Conservation (phyloP, 768 basidiomycete species). For the Tylopilus felleus region DNA sequence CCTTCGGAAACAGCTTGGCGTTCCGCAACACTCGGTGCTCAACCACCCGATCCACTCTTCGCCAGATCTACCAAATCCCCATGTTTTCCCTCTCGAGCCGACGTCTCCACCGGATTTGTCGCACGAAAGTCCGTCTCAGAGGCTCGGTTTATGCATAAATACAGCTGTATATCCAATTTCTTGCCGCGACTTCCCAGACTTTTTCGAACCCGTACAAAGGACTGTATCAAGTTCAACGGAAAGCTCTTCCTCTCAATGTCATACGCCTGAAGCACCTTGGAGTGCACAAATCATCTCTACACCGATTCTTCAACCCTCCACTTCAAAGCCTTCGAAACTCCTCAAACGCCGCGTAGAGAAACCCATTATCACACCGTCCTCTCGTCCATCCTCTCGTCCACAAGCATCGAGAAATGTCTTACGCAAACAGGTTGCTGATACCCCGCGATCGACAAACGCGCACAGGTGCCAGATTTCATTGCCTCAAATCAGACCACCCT, state of each 20-base stretch:
- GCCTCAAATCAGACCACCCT: conserved; percentile 23
- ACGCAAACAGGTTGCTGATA: conserved; percentile 4
- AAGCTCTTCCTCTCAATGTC: neutral
- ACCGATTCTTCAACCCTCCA: neutral
- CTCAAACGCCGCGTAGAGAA: conserved; percentile 4
- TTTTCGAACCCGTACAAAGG: neutral
- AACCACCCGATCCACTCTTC: conserved; percentile 18
- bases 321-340: conserved; percentile 2
- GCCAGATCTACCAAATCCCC: conserved; percentile 25
- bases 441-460: neutral
- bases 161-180: conserved; percentile 1
- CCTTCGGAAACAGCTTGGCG: conserved; percentile 28
- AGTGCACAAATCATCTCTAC: neutral
- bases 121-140: neutral
- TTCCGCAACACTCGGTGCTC: conserved; percentile 30
- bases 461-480: conserved; percentile 8
- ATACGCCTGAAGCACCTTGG: neutral
- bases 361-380: neutral
- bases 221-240: neutral
- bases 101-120: neutral
- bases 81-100: conserved; percentile 2
- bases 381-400: neutral
- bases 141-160: conserved; percentile 1
- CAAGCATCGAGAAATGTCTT: neutral
- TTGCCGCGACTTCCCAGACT: neutral